A percentile compares a stretch with the other conserved stretches of the same genome.
These are phyloP conservation scores for Penicillium argentinense DNA, from an alignment of 495 filamentous ascomycete genomes.

Conservation along the genomic window DNA sequence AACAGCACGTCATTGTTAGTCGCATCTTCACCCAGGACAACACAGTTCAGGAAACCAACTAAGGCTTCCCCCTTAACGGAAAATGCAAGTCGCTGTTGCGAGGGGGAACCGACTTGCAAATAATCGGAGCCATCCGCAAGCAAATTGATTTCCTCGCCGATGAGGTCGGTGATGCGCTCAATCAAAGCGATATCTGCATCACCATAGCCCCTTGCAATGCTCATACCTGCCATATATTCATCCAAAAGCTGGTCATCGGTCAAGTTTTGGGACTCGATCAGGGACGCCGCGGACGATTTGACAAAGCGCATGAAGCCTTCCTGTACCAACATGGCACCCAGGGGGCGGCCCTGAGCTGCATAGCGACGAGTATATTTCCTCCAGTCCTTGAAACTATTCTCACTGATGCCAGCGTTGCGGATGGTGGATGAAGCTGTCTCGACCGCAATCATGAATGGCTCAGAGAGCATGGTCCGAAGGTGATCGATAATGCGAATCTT, in stretches of 20 bases:
- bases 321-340: conserved; percentile 91
- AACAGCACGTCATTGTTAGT: conserved; percentile 80
- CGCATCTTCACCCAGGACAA: conserved; percentile 72
- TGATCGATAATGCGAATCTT: conserved; percentile 67
- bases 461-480: conserved; percentile 71
- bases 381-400: conserved; percentile 68
- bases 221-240: conserved; percentile 60
- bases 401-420: conserved; percentile 53
- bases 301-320: conserved; percentile 82
- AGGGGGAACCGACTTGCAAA: conserved; percentile 76
- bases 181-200: conserved; percentile 46
- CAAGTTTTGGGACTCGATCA: conserved; percentile 57
- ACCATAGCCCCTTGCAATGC: conserved; percentile 50
- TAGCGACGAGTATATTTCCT: conserved; percentile 81
- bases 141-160: conserved; percentile 76
- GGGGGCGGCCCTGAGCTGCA: conserved; percentile 69
- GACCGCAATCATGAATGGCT: conserved; percentile 76
- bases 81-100: conserved; percentile 84
- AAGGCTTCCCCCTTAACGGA: conserved; percentile 80
- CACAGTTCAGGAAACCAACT: conserved; percentile 82
- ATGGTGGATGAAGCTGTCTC: conserved; percentile 87
- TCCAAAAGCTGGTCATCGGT: conserved; percentile 68
- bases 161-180: conserved; percentile 70
- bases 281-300: conserved; percentile 72
- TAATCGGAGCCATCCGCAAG: conserved; percentile 91